Evolutionary conservation across 2,329 filamentous ascomycete species (phyloP).

Genomic region (Verticillium nonalfalfae): DNA sequence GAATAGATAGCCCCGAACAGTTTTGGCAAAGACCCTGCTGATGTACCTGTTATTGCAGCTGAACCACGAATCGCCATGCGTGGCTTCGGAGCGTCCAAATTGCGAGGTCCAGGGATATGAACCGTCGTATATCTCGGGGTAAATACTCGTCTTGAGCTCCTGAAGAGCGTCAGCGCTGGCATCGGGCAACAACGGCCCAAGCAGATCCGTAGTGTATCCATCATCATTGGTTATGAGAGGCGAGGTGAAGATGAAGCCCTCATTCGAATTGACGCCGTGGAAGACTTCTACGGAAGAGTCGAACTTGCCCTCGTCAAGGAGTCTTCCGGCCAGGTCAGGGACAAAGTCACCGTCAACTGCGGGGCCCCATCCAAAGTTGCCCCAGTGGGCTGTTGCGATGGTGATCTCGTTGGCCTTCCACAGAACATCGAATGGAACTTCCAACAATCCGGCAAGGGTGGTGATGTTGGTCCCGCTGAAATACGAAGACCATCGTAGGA

Average conservation of each 20-base stretch:
- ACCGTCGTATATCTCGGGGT: constrained; percentile 39
- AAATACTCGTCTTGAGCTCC: constrained; percentile 35
- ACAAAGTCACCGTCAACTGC: constrained; percentile 6
- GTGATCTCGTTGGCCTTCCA: constrained; percentile 6
- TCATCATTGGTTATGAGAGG: constrained; percentile 34
- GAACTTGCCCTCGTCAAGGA: constrained; percentile 5
- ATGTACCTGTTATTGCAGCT: constrained; percentile 46
- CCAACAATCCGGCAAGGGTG: constrained; percentile 1
- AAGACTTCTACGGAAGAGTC: constrained; percentile 8
- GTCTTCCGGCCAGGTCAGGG: constrained; percentile 6
- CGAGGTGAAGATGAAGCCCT: constrained; percentile 37
- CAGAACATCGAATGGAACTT: constrained; percentile 2
- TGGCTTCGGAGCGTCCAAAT: constrained; percentile 28
- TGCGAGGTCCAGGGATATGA: constrained; percentile 32
- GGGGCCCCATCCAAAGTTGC: constrained; percentile 4
- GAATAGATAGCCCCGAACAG: constrained; percentile 44
- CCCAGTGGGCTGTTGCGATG: background rate
- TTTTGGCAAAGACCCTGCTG: constrained; percentile 33
- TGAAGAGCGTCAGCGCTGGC: constrained; percentile 15
- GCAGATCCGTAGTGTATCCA: constrained; percentile 26
- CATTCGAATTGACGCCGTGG: constrained; percentile 37
- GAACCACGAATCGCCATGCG: constrained; percentile 34
- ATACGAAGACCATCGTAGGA: background rate
- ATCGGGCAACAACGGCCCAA: constrained; percentile 18
- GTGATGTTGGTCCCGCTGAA: constrained; percentile 2